Evolutionary conservation across 2,329 filamentous ascomycete genomes (phyloP), one percentile per base, ranked within the genome.

Genomic region (Alternaria brassicae): DNA sequence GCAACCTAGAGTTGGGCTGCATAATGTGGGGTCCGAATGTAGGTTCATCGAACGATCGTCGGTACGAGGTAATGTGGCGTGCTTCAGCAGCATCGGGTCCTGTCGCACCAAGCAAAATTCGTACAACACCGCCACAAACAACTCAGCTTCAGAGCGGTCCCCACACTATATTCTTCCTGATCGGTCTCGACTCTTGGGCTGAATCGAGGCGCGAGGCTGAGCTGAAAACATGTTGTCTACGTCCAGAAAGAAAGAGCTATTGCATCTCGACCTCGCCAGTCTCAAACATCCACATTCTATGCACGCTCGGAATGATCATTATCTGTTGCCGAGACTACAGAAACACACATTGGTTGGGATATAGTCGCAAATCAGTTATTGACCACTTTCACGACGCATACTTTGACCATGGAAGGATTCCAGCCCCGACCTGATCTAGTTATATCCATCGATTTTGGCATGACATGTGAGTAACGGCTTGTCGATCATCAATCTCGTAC

Each of bases 401-500:
- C 41, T 8, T 45, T 47, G 13, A 23, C 30, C 13, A 47, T 47
- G 44, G 44, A 47, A 34, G 2, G 0, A 3, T 12, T 15, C 0
- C 44, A 34, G 4, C 2, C 7, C 1, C 44, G 45, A 17, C 53
- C 28, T 1, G 27, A 25, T 12, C 19, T 56, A 25, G 47, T 50
- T 6, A 4, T 50, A 1, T 50, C 47, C 47, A 50, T 50, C 15
- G 47, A 50, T 10, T 50, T 50, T 15, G 47, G 47, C 4, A 50
- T 50, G 47, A 50, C 47, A 37, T 50, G 47, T 50, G 13, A 4
- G 32, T 47, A 47, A 2, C 13, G 19, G 1, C 9, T 36, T 5
- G 1, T 17, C 1, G 4, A 0, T 25, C 0, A 3, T 2, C 4
- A 6, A 4, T 0, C 12, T 37, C 2, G 13, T 9, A 34, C 2